Percentiles rank a stretch among this genome's conserved stretches.
Conservation (phyloP, 106 monocot genomes). For the Acorus gramineus region DNA sequence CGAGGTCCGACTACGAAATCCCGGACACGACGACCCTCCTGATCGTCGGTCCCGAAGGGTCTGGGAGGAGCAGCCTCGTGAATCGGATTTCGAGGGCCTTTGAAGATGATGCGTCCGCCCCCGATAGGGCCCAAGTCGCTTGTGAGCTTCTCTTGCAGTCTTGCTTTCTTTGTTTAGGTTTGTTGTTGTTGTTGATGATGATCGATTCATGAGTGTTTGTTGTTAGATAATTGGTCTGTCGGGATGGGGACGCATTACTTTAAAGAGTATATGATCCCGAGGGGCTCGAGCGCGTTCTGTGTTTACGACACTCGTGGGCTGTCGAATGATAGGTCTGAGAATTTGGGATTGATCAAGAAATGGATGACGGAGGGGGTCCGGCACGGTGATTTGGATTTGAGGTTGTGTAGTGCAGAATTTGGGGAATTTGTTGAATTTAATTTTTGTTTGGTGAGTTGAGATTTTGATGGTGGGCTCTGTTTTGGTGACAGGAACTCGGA, state of each 20-base stretch:
- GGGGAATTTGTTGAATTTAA: neutral
- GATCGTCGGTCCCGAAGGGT: slow-evolving; percentile 37
- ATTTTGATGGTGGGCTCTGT: neutral
- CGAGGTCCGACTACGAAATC: slow-evolving; percentile 13
- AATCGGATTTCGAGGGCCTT: slow-evolving; percentile 41
- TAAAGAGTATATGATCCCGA: slow-evolving; percentile 51
- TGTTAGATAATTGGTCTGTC: slow-evolving; percentile 20
- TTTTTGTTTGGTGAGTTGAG: too few relatives aligned
- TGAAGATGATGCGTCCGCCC: slow-evolving; percentile 17
- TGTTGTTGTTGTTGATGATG: neutral
- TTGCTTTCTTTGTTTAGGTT: neutral
- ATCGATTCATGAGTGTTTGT: neutral
- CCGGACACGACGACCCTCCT: slow-evolving; percentile 43
- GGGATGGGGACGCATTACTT: slow-evolving; percentile 26
- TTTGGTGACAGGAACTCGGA: slow-evolving; percentile 24
- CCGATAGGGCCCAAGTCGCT: slow-evolving; percentile 32
- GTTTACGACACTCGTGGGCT: slow-evolving; percentile 43
- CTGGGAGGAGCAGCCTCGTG: slow-evolving; percentile 49
- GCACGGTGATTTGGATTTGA: slow-evolving; percentile 32
- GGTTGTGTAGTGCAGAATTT: slow-evolving; percentile 8
- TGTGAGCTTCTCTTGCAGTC: slow-evolving; percentile 5
- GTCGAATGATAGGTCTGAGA: slow-evolving; percentile 16
- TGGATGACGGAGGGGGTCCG: slow-evolving; percentile 54
- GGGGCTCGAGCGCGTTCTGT: slow-evolving; percentile 45
- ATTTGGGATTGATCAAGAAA: slow-evolving; percentile 25